A percentile compares a stretch with the other conserved stretches of the same genome.
phyloP scores from a whole-genome alignment of 441 rosid genomes.

The Breynia disticha region DNA sequence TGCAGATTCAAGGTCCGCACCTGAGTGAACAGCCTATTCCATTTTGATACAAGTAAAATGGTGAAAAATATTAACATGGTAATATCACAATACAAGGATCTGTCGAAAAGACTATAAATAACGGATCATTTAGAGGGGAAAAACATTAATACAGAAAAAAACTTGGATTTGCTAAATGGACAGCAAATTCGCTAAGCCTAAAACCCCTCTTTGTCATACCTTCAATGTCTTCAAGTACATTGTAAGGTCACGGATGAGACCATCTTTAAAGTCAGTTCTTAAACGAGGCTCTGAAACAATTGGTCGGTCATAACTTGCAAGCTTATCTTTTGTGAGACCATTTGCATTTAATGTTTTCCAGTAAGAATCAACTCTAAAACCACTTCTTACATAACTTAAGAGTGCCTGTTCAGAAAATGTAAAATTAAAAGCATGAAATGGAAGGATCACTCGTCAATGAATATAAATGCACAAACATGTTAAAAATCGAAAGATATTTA shows the following conservation, averaged over 20 bases:
- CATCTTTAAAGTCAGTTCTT: slow-evolving; percentile 38
- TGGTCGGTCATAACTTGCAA: slow-evolving; percentile 51
- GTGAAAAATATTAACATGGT: not conserved
- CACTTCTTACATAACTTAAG: slow-evolving; percentile 43
- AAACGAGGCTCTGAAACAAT: slow-evolving; percentile 44
- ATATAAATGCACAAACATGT: not conserved
- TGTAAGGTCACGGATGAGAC: slow-evolving; percentile 55
- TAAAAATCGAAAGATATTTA: no score
- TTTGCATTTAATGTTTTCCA: slow-evolving; percentile 49
- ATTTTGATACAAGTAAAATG: slow-evolving; percentile 9
- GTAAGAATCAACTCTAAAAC: slow-evolving; percentile 43
- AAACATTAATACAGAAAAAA: no score
- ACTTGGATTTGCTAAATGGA: not conserved
- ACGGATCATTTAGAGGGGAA: not conserved
- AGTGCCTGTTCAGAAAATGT: slow-evolving; percentile 41
- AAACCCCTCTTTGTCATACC: slow-evolving; percentile 21
- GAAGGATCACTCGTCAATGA: not conserved
- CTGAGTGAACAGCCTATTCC: slow-evolving; percentile 58
- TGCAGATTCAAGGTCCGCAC: slow-evolving; percentile 66
- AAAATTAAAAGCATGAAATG: slow-evolving; percentile 11
- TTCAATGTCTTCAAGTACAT: slow-evolving; percentile 61
- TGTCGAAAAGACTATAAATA: no score
- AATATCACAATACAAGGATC: no score
- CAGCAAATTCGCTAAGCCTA: not conserved
- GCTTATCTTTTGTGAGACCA: slow-evolving; percentile 58